phyloP scores from a whole-genome alignment of 208 protist species.

The Jaenimonas drosophilae region DNA sequence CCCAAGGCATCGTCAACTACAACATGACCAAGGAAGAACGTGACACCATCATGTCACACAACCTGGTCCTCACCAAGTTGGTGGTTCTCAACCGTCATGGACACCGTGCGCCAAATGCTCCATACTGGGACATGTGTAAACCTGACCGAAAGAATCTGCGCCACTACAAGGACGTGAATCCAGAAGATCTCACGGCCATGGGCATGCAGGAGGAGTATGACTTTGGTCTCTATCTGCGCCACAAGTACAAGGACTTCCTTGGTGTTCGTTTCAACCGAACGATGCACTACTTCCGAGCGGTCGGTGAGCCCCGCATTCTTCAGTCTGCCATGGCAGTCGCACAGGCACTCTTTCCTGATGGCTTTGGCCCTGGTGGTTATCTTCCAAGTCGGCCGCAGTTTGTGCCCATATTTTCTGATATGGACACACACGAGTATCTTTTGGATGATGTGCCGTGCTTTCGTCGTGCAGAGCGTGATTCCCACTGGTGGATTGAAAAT shows the following conservation, averaged over 20 bases:
- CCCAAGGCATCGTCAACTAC: constrained; percentile 12
- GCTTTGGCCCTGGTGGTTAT: constrained; percentile 61
- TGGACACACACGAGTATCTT: constrained; percentile 83
- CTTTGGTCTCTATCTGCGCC: constrained; percentile 53
- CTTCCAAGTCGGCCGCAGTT: constrained; percentile 68
- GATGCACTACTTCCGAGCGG: constrained; percentile 68
- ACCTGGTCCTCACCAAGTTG: constrained; percentile 64
- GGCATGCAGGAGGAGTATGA: constrained; percentile 79
- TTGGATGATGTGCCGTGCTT: constrained; percentile 82
- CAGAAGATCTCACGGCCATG: constrained; percentile 60
- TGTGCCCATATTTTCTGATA: constrained; percentile 76
- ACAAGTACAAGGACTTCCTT: constrained; percentile 46
- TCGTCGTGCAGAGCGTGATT: constrained; percentile 57
- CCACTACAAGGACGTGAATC: constrained; percentile 42
- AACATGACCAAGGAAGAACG: constrained; percentile 24
- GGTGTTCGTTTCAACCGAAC: constrained; percentile 63
- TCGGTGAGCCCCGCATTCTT: constrained; percentile 77
- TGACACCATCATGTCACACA: constrained; percentile 15
- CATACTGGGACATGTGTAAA: constrained; percentile 67
- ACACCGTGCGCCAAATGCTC: constrained; percentile 67
- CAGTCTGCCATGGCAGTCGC: constrained; percentile 72
- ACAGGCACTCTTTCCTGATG: constrained; percentile 67
- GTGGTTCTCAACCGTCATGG: constrained; percentile 74
- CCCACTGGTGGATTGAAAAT: constrained; percentile 43
- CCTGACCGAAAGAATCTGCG: constrained; percentile 34